Evolutionary conservation across 2,329 filamentous ascomycete genomes (phyloP), one percentile per base, ranked within the genome.

Genomic region (Aspergillus glaucus): DNA sequence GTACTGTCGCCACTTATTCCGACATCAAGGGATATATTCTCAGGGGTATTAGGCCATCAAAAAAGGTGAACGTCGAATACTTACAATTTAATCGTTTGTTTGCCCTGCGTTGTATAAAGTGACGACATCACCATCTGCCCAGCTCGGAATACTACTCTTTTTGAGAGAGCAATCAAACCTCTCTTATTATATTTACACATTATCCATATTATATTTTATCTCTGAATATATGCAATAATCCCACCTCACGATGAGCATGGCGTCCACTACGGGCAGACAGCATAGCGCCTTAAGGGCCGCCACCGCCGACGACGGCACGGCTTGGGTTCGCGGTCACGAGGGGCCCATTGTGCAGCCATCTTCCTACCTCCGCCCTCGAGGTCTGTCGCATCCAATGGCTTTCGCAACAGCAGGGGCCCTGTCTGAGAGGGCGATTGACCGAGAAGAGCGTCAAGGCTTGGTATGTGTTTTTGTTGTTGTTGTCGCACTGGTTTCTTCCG

Each of bases 391-490:
- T 56, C 66, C 70, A 67, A 72, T 71, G 62, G 59, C 67, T 54
- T 64, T 69, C 40, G 37, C 70, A 66, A 71, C 70, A 62, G 59
- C 67, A 54, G 64, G 69, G 49, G 48, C 61, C 41, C 62, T 67
- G 55, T 61, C 66, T 46, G 71, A 75, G 56, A 71, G 70, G 60
- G 66, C 70, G 44, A 69, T 76, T 55, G 73, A 77, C 55, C 63
- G 67, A 59, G 75, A 76, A 62, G 74, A 77, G 65, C 68, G 70
- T 61, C 66, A 72, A 50, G 75, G 71, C 55, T 63, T 77, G 65
- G 74, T 77, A 60, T 67, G 72, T 64, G 42, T 52, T 47, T 44
- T 37, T 19, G 28, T 42, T 36, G 41, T 48, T 50, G 26, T 41
- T 45, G 24, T 44, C 14, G n/a, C 34, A 15, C n/a, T 37, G 14